Percentiles rank a stretch among this genome's conserved stretches.
phyloP scores from a whole-genome alignment of 1,284 basidiomycete species.

The Ustilago nuda region DNA sequence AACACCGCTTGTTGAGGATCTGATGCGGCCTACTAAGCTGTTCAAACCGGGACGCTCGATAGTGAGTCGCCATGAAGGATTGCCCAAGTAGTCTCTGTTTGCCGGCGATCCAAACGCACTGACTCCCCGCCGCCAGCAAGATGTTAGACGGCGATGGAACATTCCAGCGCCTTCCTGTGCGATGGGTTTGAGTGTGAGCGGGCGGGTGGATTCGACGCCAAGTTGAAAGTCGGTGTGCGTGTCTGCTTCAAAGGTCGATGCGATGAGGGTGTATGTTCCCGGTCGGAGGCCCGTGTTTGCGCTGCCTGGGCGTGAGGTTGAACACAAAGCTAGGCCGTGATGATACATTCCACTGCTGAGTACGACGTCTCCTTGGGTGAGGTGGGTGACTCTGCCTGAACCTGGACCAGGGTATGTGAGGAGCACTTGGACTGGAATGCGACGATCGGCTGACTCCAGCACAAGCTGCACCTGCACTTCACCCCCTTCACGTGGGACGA shows the following conservation, averaged over 20 bases:
- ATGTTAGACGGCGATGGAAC: conserved; percentile 78
- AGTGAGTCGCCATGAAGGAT: conserved; percentile 77
- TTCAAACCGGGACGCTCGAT: conserved; percentile 9
- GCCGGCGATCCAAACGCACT: conserved; percentile 78
- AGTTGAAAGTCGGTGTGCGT: conserved; percentile 78
- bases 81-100: conserved; percentile 75
- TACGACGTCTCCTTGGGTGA: conserved; percentile 76
- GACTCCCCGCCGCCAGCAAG: conserved; percentile 72
- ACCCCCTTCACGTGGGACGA: conserved; percentile 23
- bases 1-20: neutral
- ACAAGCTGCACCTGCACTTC: conserved; percentile 70
- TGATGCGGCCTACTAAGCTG: conserved; percentile 13
- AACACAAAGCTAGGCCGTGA: conserved; percentile 79
- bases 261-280: conserved; percentile 82
- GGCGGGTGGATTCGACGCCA: conserved; percentile 73
- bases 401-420: conserved; percentile 69
- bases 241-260: conserved; percentile 83
- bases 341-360: conserved; percentile 83
- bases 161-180: conserved; percentile 88
- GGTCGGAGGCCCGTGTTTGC: conserved; percentile 3
- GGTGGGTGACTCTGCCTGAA: conserved; percentile 72
- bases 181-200: conserved; percentile 70
- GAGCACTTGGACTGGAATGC: conserved; percentile 80
- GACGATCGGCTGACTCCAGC: conserved; percentile 74
- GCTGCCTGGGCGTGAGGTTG: conserved; percentile 52